Evolutionary conservation across 225 moss, liverwort and hornwort genomes (phyloP), one percentile per base, ranked within the genome.

Genomic region (Ulota crispa): DNA sequence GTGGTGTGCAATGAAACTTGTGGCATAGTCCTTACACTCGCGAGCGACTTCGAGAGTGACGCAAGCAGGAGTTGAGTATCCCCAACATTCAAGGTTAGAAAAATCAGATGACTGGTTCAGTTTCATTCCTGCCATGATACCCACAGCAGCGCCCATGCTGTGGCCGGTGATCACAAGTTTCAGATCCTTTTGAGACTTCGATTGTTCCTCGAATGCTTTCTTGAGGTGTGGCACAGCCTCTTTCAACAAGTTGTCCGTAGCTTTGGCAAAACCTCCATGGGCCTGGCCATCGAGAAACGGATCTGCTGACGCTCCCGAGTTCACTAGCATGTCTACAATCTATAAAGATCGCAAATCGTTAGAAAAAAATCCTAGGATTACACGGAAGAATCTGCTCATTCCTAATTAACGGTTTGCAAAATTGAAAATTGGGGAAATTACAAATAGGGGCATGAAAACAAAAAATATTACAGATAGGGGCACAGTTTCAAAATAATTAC

Each of bases 101-200:
- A 87, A 99, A 61, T 92, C 88, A 21, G 83, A 78, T n/a, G 86
- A 83, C 10, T 92, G 77, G 47, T 88, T 89, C 26, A 99, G 77
- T 53, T 85, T 80, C 70, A 96, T 75, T 5, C 84, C 91, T 24
- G 85, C 86, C 88, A 99, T 88, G 23, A 89, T 82, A 8, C 93
- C 99, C 27, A 99, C 94, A 1, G 99, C 95, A 37, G 92, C 99
- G 9, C 99, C 99, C 96, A 99, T 89, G 82, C 96, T 96, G 71
- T 99, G 99, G 3, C 99, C 99, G 2, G 88, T 87, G 53, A 99
- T 88, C 68, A 99, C 89, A 11, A 99, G 85, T 82, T 99, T 99
- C 83, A 93, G 60, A 62, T 89, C 71, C 74, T 88, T 88, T 77
- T 93, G 93, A 21, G 36, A 45, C 62, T 90, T 84, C 18, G 88